Evolutionary conservation across 305 asterid genomes (phyloP), one percentile per base, ranked within the genome.

Genomic region (Nicotiana rustica): DNA sequence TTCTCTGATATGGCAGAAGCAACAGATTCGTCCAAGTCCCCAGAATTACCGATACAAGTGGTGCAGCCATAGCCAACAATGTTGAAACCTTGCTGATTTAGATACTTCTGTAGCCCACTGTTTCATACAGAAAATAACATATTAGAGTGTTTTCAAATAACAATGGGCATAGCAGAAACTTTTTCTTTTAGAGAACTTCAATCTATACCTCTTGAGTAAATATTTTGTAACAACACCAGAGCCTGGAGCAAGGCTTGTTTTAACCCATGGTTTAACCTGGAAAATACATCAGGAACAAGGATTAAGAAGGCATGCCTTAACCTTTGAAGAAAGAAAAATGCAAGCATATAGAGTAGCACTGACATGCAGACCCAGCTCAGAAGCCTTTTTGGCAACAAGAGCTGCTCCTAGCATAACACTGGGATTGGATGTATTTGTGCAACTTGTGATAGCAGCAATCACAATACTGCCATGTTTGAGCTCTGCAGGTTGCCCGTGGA

Each of bases 391-490:
- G 2, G 98, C 98, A 70, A 96, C 99, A 67, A 96, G 97, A 59
- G 90, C 98, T n/a, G 99, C 99, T 78, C 99, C 99, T 81, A 96
- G 97, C 97, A 96, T 94, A 49, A 96, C 99, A 86, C 98, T 94
- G 80, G 99, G 99, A 89, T 96, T 94, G 67, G 99, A 96, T 86
- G 99, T 96, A 87, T 96, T 96, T 71, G 99, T 94, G 89, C 99
- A 95, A 86, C 98, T 95, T n/a, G 99, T 94, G 85, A 95, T 95
- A 77, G 99, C 98, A 79, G 99, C 98, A 88, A 96, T 96, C 81
- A 96, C 98, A 38, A 96, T 95, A 80, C 99, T 94, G 10, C 99
- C 98, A 82, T 96, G 97, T 89, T 85, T 96, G 85, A 96, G 98
- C 87, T 96, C 99, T 33, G 99, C 97, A 55, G 94, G 92, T 87